Evolutionary conservation across 495 filamentous ascomycete genomes (phyloP), one percentile per base, ranked within the genome.

Genomic region (Astrothelium macrocarpum): DNA sequence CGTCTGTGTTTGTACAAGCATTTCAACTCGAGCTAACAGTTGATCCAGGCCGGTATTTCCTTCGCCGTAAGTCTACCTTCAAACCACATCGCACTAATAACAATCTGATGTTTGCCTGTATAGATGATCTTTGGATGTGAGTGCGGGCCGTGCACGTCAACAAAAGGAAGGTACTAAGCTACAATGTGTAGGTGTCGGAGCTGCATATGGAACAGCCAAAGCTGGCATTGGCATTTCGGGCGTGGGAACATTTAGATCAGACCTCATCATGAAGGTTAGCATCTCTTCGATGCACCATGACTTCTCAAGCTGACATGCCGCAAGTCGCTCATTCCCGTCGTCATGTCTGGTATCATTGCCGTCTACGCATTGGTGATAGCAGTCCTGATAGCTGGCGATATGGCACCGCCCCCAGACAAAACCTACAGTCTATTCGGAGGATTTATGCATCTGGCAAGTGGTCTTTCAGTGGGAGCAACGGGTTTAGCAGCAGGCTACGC

Each of bases 291-390:
- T 59, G 28, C n/a, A 32, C 23, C n/a, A 32, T 5, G 3, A 31
- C 59, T 26, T 58, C 59, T 49, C 56, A 31, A 9, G 39, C 63
- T 60, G 32, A 64, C 56, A 64, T 20, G 28, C 60, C 7, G 39
- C 62, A 67, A 92, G 91, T 95, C 89, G 58, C 80, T 96, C 42
- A 93, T 95, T 71, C 94, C 93, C 62, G 92, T 97, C 67, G 90
- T 99, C 79, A 99, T 99, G 94, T 95, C 94, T 72, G 94, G 94
- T 82, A 99, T 99, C 72, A 91, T 99, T 68, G 94, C 94, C 39
- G 95, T 99, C 67, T 99, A 99, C 78, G 86, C 91, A 39, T 89
- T 99, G 53, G 94, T 99, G 67, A 90, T 99, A 67, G 85, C 93
- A 20, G 94, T 99, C 70, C 82, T 99, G 34, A 97, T 97, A 72